Percentiles rank a stretch among this genome's conserved stretches.
Evolutionary conservation across 352 stramenopile genomes (phyloP).

Genomic region (Globisporangium uncinulatum): DNA sequence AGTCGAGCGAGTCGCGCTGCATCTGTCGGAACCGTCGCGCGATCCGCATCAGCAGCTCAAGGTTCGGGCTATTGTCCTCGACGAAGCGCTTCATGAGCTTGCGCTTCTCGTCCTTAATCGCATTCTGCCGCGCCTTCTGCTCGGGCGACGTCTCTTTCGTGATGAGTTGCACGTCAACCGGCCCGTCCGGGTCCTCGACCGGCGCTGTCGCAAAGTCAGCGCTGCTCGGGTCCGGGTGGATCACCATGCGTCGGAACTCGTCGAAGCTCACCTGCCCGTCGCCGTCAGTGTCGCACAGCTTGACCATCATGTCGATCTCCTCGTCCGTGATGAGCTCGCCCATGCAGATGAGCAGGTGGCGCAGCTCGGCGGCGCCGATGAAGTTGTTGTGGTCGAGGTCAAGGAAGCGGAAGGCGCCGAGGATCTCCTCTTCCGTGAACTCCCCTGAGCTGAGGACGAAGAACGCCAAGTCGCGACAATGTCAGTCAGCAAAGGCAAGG

Average conservation of each 20-base stretch:
- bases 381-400: constrained; percentile 94
- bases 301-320: constrained; percentile 92
- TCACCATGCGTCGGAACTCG: constrained; percentile 87
- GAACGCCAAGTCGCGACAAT: no score
- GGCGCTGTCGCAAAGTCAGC: constrained; percentile 61
- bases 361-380: constrained; percentile 89
- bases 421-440: constrained; percentile 92
- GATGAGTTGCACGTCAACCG: constrained; percentile 26
- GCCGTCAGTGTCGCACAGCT: constrained; percentile 89
- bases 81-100: constrained; percentile 68
- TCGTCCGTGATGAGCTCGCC: constrained; percentile 94
- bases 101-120: constrained; percentile 70
- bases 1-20: constrained; percentile 50
- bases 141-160: constrained; percentile 33
- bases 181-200: constrained; percentile 14
- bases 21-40: constrained; percentile 53
- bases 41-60: constrained; percentile 56
- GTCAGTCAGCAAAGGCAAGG: background rate
- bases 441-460: constrained; percentile 35
- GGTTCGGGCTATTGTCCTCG: constrained; percentile 52
- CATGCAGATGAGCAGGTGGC: constrained; percentile 94
- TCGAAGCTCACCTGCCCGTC: constrained; percentile 91
- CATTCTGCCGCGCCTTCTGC: constrained; percentile 42
- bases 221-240: constrained; percentile 85
- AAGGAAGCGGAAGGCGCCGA: constrained; percentile 88